These are phyloP conservation scores for Talaromyces piceae DNA, from an alignment of 2,329 filamentous ascomycete species.

Conservation along the genomic window DNA sequence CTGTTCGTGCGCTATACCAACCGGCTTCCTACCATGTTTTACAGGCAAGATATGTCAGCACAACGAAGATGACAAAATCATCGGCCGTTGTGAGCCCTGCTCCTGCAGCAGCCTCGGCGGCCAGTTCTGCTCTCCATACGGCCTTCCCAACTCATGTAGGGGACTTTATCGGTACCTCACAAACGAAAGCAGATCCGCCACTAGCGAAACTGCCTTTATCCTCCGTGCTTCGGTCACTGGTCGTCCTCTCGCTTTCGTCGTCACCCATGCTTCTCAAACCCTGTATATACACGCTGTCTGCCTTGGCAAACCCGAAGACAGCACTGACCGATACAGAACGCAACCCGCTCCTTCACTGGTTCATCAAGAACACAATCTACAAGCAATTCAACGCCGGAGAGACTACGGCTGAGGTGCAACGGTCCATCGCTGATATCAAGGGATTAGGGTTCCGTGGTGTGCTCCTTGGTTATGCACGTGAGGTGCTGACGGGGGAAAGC, in stretches of 20 bases:
- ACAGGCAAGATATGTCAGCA: constrained; percentile 8
- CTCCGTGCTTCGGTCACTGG: constrained; percentile 29
- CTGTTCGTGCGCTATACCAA: not conserved
- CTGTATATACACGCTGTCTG: constrained; percentile 62
- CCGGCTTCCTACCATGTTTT: not conserved
- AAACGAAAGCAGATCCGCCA: constrained; percentile 16
- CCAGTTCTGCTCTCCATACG: constrained; percentile 1
- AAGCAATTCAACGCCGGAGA: constrained; percentile 52
- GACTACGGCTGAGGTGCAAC: constrained; percentile 41
- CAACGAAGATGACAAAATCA: constrained; percentile 8
- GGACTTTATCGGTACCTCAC: not conserved
- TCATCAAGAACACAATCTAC: constrained; percentile 45
- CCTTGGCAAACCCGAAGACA: constrained; percentile 42
- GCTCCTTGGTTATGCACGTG: constrained; percentile 47
- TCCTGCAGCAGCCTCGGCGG: not conserved
- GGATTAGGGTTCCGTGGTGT: constrained; percentile 46
- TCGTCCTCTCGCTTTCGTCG: constrained; percentile 32
- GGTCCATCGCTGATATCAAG: constrained; percentile 41
- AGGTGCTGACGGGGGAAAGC: constrained; percentile 45
- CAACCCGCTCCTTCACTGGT: constrained; percentile 39
- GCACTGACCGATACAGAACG: constrained; percentile 41
- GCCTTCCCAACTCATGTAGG: not conserved
- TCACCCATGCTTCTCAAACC: constrained; percentile 56
- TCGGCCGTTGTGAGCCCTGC: constrained; percentile 4
- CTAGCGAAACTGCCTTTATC: constrained; percentile 31